These are phyloP conservation scores for Saussurea involucrata DNA, from an alignment of 129 eudicot genomes.

Conservation along the genomic window DNA sequence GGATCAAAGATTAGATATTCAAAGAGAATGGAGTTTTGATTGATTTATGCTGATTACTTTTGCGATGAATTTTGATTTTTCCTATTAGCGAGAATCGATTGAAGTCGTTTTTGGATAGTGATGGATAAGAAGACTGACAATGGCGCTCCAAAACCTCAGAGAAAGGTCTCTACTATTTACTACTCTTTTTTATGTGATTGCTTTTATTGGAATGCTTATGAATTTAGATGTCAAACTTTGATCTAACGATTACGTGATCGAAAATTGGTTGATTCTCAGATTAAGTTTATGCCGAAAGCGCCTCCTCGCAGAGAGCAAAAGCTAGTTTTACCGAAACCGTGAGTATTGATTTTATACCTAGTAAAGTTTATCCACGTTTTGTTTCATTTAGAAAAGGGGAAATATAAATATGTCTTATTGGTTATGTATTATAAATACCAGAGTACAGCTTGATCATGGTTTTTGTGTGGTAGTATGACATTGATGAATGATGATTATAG, in stretches of 20 bases:
- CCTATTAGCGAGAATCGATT: background rate
- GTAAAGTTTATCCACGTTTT: background rate
- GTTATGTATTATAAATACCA: background rate
- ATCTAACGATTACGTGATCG: background rate
- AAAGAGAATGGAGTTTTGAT: background rate
- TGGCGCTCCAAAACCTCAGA: slow-evolving; percentile 35
- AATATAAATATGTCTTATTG: background rate
- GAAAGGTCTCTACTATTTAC: slow-evolving; percentile 41
- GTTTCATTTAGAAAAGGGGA: background rate
- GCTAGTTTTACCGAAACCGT: slow-evolving; percentile 61
- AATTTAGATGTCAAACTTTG: background rate
- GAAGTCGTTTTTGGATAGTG: slow-evolving; percentile 3
- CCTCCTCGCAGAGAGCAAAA: slow-evolving; percentile 58
- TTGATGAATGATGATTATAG: slow-evolving; percentile 1
- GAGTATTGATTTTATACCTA: slow-evolving; percentile 9
- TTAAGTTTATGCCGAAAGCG: slow-evolving; percentile 68
- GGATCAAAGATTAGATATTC: background rate
- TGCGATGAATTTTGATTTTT: background rate
- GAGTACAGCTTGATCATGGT: background rate
- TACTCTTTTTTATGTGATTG: background rate
- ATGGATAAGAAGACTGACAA: slow-evolving; percentile 28
- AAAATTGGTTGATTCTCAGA: slow-evolving; percentile 30
- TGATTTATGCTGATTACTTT: background rate
- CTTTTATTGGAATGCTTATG: background rate
- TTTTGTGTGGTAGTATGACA: background rate